These are phyloP conservation scores for Protomyces macrosporus DNA, from an alignment of 1,139 yeast species.

Conservation along the genomic window DNA sequence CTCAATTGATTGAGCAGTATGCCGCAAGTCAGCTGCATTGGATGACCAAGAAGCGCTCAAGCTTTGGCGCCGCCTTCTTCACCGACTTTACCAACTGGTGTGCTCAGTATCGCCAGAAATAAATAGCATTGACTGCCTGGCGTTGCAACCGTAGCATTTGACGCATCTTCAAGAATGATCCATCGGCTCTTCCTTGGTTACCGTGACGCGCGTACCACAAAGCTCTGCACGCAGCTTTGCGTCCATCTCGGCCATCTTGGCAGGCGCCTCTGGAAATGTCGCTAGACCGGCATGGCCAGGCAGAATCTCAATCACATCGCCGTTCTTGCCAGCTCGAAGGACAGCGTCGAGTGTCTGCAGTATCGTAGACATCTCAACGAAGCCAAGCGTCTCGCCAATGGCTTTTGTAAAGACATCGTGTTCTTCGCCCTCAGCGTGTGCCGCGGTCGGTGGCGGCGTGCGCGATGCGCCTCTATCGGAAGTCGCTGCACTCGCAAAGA, in stretches of 20 bases:
- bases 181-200: neutral
- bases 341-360: conserved; percentile 1
- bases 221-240: neutral
- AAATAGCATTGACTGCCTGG: neutral
- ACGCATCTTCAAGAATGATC: neutral
- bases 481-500: neutral
- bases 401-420: conserved; percentile 12
- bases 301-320: conserved; percentile 11
- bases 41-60: conserved; percentile 48
- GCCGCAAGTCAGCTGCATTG: conserved; percentile 53
- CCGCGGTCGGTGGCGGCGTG: neutral
- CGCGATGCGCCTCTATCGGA: neutral
- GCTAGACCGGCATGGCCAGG: neutral
- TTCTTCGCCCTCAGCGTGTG: neutral
- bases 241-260: conserved; percentile 13
- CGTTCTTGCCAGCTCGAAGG: neutral
- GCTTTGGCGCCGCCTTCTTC: conserved; percentile 58
- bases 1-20: conserved; percentile 52
- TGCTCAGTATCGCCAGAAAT: conserved; percentile 15
- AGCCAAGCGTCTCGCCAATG: conserved; percentile 22
- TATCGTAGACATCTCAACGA: conserved; percentile 12
- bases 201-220: neutral
- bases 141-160: neutral
- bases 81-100: conserved; percentile 76
- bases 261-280: conserved; percentile 1